Evolutionary conservation across 768 basidiomycete species (phyloP), one percentile per base, ranked within the genome.

Genomic region (Mycena belliarum): DNA sequence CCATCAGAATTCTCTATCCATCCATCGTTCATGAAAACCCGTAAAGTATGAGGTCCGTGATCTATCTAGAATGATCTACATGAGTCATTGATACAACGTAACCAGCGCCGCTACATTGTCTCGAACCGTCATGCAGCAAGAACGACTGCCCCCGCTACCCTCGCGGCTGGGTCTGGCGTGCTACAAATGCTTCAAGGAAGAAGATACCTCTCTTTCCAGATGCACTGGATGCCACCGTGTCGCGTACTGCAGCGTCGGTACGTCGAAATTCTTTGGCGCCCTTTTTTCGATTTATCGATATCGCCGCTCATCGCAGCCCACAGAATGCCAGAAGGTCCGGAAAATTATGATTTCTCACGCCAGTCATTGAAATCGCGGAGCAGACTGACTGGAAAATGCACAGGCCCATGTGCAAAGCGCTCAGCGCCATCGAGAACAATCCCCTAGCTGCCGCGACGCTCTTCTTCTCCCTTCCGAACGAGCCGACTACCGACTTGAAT

Each of bases 361-460:
- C n/a, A n/a, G n/a, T n/a, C n/a, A n/a, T n/a, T n/a, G n/a, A n/a
- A n/a, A n/a, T n/a, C n/a, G n/a, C n/a, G n/a, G 29, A 32, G n/a
- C 45, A 46, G 45, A 4, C 45, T 6, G 45, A 46, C 32, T 46
- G 49, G 56, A 5, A 50, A 40, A 7, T 10, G n/a, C 55, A 50
- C 49, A 57, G 51, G 46, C 10, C 15, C 33, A 50, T 57, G 49
- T 57, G 49, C 16, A 57, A 57, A 37, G 49, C 43, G 25, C 48
- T 57, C 25, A 51, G 37, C 49, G 37, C 42, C 37, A 41, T 57
- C 56, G 56, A 57, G 43, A 45, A 50, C 38, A 57, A 46, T 51
- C n/a, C 32, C 33, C 10, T 37, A 5, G 55, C 48, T 8, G 55
- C 47, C 16, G 20, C 9, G 41, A 44, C n/a, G 49, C 55, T 56